Percentiles rank a stretch among this genome's conserved stretches.
phyloP scores from a whole-genome alignment of 441 rosid genomes.

The Eugenia klotzschiana region DNA sequence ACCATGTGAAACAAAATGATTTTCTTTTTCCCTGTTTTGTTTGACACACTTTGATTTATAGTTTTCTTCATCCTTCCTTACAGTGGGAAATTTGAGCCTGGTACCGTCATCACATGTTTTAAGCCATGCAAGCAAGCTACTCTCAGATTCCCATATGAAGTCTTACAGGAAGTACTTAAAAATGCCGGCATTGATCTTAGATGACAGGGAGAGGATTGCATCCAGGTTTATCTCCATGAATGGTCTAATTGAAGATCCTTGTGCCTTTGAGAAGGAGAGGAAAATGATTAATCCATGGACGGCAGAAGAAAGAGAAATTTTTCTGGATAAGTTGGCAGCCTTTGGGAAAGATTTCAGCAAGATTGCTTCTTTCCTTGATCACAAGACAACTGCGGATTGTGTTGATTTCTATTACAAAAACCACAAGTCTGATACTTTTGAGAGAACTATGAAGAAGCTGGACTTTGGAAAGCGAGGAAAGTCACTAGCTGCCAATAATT shows the following conservation, averaged over 20 bases:
- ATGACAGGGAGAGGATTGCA: constrained; percentile 47
- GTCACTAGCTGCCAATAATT: constrained; percentile 35
- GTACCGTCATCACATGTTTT: constrained; percentile 38
- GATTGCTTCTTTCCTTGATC: constrained; percentile 76
- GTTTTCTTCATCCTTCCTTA: not conserved
- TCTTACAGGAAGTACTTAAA: constrained; percentile 43
- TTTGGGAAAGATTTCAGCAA: constrained; percentile 82
- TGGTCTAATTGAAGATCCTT: constrained; percentile 90
- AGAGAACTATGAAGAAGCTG: constrained; percentile 65
- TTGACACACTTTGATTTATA: not conserved
- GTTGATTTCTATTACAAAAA: constrained; percentile 94
- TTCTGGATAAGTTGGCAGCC: constrained; percentile 59
- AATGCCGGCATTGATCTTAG: constrained; percentile 87
- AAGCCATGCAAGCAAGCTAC: constrained; percentile 44
- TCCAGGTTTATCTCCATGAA: constrained; percentile 63
- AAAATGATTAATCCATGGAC: constrained; percentile 86
- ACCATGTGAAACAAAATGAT: not conserved
- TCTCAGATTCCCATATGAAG: constrained; percentile 33
- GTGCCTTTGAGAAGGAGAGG: constrained; percentile 78
- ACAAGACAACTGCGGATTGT: constrained; percentile 95
- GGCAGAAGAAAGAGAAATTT: constrained; percentile 58
- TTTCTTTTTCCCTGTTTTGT: not conserved
- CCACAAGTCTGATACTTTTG: constrained; percentile 85
- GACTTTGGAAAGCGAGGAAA: constrained; percentile 41
- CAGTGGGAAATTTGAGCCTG: constrained; percentile 45